Evolutionary conservation across 73 alveolate genomes (phyloP).

Genomic region (Paramecium caudatum): DNA sequence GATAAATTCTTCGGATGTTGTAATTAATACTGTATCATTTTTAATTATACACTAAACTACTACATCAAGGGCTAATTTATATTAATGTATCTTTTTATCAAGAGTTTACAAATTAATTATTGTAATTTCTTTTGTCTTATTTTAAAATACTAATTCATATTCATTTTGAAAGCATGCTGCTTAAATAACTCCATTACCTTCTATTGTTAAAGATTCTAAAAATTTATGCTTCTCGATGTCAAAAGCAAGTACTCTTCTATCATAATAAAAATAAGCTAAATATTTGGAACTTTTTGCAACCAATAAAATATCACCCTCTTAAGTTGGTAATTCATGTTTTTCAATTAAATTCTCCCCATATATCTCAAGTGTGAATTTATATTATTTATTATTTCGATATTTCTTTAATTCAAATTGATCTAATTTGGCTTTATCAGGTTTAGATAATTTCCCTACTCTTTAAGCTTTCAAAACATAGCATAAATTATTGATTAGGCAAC

Average conservation of each 20-base stretch:
- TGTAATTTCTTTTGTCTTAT: slow-evolving; percentile 1
- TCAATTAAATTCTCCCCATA: neutral
- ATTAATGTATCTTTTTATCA: neutral
- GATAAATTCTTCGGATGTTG: slow-evolving; percentile 22
- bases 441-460: neutral
- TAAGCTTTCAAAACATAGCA: neutral
- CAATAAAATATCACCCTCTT: slow-evolving; percentile 19
- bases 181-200: slow-evolving; percentile 34
- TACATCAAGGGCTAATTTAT: neutral
- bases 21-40: neutral
- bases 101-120: neutral
- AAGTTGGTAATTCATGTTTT: neutral
- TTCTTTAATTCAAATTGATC: neutral
- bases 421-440: neutral
- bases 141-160: slow-evolving; percentile 6
- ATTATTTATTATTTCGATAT: slow-evolving; percentile 12
- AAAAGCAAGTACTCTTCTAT: slow-evolving; percentile 31
- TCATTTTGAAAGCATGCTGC: slow-evolving; percentile 40
- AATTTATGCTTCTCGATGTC: neutral
- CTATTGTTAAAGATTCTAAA: neutral
- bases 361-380: neutral
- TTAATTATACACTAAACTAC: neutral
- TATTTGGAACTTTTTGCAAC: slow-evolving; percentile 28
- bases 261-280: slow-evolving; percentile 45
- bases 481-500: neutral